phyloP scores from a whole-genome alignment of 805 yeast species.

The Aciculoconidium aculeatum region DNA sequence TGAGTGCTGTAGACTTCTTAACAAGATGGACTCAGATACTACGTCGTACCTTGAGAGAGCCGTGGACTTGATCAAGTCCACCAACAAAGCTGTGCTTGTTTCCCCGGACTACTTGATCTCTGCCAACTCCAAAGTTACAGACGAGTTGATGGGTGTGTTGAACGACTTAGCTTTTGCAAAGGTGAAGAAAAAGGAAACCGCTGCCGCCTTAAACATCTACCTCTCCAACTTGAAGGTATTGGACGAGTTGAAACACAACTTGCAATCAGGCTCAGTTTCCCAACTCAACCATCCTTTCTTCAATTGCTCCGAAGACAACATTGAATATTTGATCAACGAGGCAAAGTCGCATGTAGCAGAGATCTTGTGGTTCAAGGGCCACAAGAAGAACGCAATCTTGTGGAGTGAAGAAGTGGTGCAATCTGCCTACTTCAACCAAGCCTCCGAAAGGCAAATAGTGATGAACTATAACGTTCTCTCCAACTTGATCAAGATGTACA shows the following conservation, averaged over 20 bases:
- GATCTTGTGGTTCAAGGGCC: conserved; percentile 37
- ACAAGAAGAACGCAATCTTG: conserved; percentile 30
- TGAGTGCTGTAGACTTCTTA: conserved; percentile 33
- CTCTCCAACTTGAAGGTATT: conserved; percentile 27
- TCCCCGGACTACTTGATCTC: conserved; percentile 22
- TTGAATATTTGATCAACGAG: conserved; percentile 25
- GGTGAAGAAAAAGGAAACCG: conserved; percentile 17
- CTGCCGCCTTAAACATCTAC: conserved; percentile 30
- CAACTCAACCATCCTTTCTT: conserved; percentile 33
- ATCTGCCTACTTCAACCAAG: conserved; percentile 26
- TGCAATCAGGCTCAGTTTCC: conserved; percentile 12
- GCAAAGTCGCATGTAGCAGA: conserved; percentile 35
- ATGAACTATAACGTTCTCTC: conserved; percentile 25
- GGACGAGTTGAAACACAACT: conserved; percentile 12
- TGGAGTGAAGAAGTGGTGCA: conserved; percentile 40
- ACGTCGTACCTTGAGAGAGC: conserved; percentile 24
- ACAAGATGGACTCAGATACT: conserved; percentile 21
- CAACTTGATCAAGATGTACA: conserved; percentile 31
- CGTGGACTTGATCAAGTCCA: conserved; percentile 25
- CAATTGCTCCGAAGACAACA: conserved; percentile 25
- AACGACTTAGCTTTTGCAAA: conserved; percentile 28
- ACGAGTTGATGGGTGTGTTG: conserved; percentile 29
- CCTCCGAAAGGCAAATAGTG: conserved; percentile 20
- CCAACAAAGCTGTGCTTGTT: conserved; percentile 16
- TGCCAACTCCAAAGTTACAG: conserved; percentile 25